These are phyloP conservation scores for Aspergillus aculeatus DNA, from an alignment of 2,329 filamentous ascomycete species.

Conservation along the genomic window DNA sequence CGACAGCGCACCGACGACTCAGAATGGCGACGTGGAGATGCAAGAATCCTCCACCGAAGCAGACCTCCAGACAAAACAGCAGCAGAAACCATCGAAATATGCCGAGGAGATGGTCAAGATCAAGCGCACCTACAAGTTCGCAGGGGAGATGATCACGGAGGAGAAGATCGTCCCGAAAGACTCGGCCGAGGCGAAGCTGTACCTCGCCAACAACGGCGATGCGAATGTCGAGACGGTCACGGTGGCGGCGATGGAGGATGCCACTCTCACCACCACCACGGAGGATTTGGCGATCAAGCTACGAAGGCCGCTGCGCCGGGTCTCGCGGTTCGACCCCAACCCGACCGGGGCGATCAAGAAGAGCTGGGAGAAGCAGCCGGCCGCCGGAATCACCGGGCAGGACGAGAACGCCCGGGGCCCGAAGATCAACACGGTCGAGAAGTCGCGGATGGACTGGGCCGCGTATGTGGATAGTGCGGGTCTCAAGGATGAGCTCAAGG, in stretches of 20 bases:
- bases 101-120: slow-evolving; percentile 54
- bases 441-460: slow-evolving; percentile 65
- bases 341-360: slow-evolving; percentile 44
- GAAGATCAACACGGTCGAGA: slow-evolving; percentile 66
- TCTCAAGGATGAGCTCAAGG: slow-evolving; percentile 60
- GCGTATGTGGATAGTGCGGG: slow-evolving; percentile 62
- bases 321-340: slow-evolving; percentile 50
- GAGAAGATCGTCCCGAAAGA: slow-evolving; percentile 53
- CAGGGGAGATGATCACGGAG: slow-evolving; percentile 55
- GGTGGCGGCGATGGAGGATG: slow-evolving; percentile 23
- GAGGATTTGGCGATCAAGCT: slow-evolving; percentile 25
- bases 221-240: slow-evolving; percentile 39
- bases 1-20: slow-evolving; percentile 1
- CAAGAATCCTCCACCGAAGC: slow-evolving; percentile 18
- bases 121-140: slow-evolving; percentile 58
- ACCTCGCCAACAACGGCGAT: slow-evolving; percentile 40
- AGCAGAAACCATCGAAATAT: slow-evolving; percentile 11
- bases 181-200: slow-evolving; percentile 56
- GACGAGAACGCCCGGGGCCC: slow-evolving; percentile 46
- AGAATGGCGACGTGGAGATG: slow-evolving; percentile 14
- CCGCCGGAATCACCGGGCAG: slow-evolving; percentile 21
- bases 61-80: slow-evolving; percentile 2
- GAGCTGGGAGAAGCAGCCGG: slow-evolving; percentile 43
- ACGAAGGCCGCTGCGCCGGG: slow-evolving; percentile 42
- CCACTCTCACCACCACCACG: slow-evolving; percentile 4